Conservation (phyloP, 2,329 filamentous ascomycete genomes). For the Periconia sp. region DNA sequence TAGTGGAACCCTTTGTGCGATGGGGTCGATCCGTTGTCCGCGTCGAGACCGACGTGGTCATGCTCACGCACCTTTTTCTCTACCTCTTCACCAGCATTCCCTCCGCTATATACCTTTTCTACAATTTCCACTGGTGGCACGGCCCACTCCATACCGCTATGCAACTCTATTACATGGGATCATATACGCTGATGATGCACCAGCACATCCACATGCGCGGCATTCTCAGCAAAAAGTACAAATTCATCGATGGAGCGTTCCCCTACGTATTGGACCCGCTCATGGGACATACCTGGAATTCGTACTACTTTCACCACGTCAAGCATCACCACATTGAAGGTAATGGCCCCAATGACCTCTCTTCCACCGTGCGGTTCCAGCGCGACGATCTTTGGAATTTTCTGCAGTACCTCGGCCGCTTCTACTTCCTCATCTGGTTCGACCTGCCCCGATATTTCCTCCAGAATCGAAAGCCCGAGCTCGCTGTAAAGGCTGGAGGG, state of each 20-base stretch:
- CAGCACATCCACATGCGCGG: slow-evolving; percentile 81
- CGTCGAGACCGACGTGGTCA: slow-evolving; percentile 71
- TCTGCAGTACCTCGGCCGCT: slow-evolving; percentile 70
- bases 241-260: slow-evolving; percentile 64
- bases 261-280: slow-evolving; percentile 75
- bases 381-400: slow-evolving; percentile 69
- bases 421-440: slow-evolving; percentile 72
- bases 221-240: slow-evolving; percentile 59
- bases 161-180: slow-evolving; percentile 68
- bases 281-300: slow-evolving; percentile 84
- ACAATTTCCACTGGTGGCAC: slow-evolving; percentile 68
- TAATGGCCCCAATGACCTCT: slow-evolving; percentile 76
- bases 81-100: slow-evolving; percentile 72
- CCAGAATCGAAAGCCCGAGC: slow-evolving; percentile 58
- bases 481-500: slow-evolving; percentile 58
- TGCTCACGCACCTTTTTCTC: slow-evolving; percentile 73
- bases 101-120: slow-evolving; percentile 66
- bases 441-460: slow-evolving; percentile 76
- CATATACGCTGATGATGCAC: slow-evolving; percentile 81
- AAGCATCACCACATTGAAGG: slow-evolving; percentile 84
- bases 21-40: slow-evolving; percentile 62
- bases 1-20: slow-evolving; percentile 62
- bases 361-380: slow-evolving; percentile 75
- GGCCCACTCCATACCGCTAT: slow-evolving; percentile 66
- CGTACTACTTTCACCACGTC: slow-evolving; percentile 82